phyloP scores from a whole-genome alignment of 2,329 filamentous ascomycete species.

The Neofusicoccum laricinum region DNA sequence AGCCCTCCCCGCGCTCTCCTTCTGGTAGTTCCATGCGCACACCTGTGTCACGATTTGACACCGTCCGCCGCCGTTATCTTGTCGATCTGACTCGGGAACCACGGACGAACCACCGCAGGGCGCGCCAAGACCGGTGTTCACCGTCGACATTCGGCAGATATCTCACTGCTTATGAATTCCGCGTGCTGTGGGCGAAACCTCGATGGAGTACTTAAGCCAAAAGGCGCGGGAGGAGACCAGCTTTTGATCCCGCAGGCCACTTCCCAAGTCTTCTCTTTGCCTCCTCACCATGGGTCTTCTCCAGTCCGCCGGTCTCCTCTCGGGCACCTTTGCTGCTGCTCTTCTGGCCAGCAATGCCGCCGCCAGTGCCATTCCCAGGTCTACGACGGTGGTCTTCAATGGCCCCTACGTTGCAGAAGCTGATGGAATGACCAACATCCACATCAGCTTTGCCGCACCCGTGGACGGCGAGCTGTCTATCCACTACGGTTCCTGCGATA shows the following conservation, averaged over 20 bases:
- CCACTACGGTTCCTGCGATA: slow-evolving; percentile 24
- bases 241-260: neutral
- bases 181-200: neutral
- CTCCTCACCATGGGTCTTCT: slow-evolving; percentile 5
- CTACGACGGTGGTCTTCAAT: slow-evolving; percentile 16
- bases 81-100: slow-evolving; percentile 5
- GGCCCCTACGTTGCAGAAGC: slow-evolving; percentile 21
- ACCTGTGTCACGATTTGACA: neutral
- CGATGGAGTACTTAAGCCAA: neutral
- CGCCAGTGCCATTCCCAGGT: slow-evolving; percentile 5
- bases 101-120: neutral
- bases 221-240: neutral
- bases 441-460: slow-evolving; percentile 21
- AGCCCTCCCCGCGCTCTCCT: neutral
- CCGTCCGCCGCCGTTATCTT: slow-evolving; percentile 2
- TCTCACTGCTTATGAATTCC: neutral
- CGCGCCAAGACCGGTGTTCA: slow-evolving; percentile 5
- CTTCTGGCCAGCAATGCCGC: neutral
- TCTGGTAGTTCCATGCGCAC: neutral
- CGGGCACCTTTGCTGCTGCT: neutral
- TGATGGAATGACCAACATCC: slow-evolving; percentile 22
- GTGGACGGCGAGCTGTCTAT: slow-evolving; percentile 25
- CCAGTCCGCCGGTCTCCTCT: neutral
- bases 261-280: neutral
- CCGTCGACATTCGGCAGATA: neutral